Evolutionary conservation across 805 yeast species (phyloP), one percentile per base, ranked within the genome.

Genomic region (Sungouiozyma ichnusensis): DNA sequence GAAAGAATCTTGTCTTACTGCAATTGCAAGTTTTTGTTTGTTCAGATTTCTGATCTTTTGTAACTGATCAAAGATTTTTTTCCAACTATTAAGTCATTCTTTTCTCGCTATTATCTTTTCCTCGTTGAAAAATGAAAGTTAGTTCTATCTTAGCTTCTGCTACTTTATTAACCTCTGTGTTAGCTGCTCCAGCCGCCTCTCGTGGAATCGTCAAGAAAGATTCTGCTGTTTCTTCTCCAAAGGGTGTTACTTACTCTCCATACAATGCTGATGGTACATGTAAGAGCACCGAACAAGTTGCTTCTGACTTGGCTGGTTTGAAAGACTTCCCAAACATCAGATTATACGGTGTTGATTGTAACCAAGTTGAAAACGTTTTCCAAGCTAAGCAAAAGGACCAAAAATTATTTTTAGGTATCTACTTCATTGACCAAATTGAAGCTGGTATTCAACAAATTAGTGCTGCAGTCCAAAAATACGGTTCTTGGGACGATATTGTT

Each of bases 331-430:
- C 66, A 40, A 53, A 79, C 48, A 77, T 84, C 62, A 79, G 94
- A 76, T 69, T 84, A 50, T 84, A 84, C 72, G 94, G 90, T 73
- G 85, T 79, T 51, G 94, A 84, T 72, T 84, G 94, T 74, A 62
- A 66, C 72, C 92, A 83, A 69, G 92, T 81, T 51, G 76, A 67
- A 52, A 74, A 73, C 58, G 92, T 82, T 49, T 66, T 84, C 59
- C 71, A 77, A 55, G 84, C 78, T 51, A 78, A 81, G 69, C 62
- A 72, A 48, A 47, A 69, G 29, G 53, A 58, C 58, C 94, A 84
- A 71, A 77, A 81, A 67, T 58, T 84, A 50, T 81, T 84, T 69
- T 71, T 81, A 51, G 94, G 90, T 72, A 72, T 84, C 59, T 81
- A 53, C 71, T 74, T 67, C 66, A 69, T 80, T 50, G 66, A 70